phyloP scores from a whole-genome alignment of 345 rosid genomes.

The Excoecaria agallocha region DNA sequence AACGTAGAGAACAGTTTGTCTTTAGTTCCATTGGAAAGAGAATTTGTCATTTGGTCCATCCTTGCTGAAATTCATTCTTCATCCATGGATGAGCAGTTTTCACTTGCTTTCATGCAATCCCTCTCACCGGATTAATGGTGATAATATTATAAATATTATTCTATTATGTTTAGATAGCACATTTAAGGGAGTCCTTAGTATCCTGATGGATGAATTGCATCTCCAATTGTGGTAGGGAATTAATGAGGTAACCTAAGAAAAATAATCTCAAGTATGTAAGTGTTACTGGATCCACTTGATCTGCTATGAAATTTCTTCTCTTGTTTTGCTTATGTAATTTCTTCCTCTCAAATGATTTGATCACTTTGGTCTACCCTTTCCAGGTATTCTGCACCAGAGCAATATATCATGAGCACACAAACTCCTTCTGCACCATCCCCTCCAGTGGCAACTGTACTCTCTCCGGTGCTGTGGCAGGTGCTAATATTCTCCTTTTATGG shows the following conservation, averaged over 20 bases:
- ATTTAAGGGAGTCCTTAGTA: not conserved
- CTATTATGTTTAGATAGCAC: not conserved
- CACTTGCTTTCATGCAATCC: not conserved
- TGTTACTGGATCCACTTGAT: not conserved
- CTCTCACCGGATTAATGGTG: not conserved
- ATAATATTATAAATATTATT: not conserved
- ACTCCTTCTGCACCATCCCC: slow-evolving; percentile 99
- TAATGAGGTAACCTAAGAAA: not conserved
- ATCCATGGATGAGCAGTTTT: not conserved
- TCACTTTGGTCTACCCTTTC: slow-evolving; percentile 11
- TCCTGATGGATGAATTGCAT: not conserved
- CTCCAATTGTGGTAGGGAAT: not conserved
- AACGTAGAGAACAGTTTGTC: not conserved
- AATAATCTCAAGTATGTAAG: not conserved
- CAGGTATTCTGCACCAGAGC: slow-evolving; percentile 97
- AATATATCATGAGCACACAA: slow-evolving; percentile 99
- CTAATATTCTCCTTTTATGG: slow-evolving; percentile 9
- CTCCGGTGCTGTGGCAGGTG: slow-evolving; percentile 99
- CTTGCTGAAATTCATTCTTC: not conserved
- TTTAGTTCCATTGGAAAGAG: not conserved
- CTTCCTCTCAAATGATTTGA: not conserved
- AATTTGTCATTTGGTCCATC: not conserved
- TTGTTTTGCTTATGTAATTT: not conserved
- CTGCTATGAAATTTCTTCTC: not conserved
- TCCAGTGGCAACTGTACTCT: slow-evolving; percentile 94